phyloP scores from a whole-genome alignment of 176 grass and related monocot species.

The Leersia perrieri region DNA sequence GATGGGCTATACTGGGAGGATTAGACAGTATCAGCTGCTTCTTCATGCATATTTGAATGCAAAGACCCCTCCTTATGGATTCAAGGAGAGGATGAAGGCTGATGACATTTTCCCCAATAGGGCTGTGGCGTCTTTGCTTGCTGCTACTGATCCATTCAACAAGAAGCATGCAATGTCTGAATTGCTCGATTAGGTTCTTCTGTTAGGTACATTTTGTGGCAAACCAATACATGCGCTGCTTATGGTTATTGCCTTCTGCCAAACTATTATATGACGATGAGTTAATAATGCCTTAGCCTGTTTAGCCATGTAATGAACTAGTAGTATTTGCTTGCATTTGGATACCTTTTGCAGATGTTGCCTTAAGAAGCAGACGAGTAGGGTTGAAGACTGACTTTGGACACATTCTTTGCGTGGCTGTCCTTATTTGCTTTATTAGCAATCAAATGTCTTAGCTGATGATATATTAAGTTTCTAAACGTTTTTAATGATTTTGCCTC shows the following conservation, averaged over 20 bases:
- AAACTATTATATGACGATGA: constrained; percentile 23
- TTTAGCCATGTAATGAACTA: constrained; percentile 35
- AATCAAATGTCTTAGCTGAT: background rate
- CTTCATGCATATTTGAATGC: constrained; percentile 65
- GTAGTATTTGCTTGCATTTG: constrained; percentile 23
- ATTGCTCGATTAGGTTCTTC: constrained; percentile 48
- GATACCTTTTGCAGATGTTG: background rate
- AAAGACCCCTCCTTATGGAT: constrained; percentile 65
- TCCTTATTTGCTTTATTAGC: background rate
- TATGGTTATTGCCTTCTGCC: constrained; percentile 35
- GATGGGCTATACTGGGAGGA: constrained; percentile 58
- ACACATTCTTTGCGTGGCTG: background rate
- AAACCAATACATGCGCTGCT: constrained; percentile 32
- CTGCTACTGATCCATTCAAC: constrained; percentile 52
- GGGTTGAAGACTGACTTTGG: background rate
- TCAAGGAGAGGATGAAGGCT: constrained; percentile 85
- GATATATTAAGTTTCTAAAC: background rate
- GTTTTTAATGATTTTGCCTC: background rate
- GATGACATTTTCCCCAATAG: constrained; percentile 72
- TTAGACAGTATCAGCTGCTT: constrained; percentile 63
- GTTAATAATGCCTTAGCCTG: constrained; percentile 46
- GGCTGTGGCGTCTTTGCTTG: constrained; percentile 41
- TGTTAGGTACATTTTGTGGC: background rate
- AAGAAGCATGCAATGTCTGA: constrained; percentile 49
- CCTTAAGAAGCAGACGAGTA: constrained; percentile 5